Base-by-base conservation (phyloP, 2,329 filamentous ascomycete genomes). In the Cladophialophora exuberans region DNA sequence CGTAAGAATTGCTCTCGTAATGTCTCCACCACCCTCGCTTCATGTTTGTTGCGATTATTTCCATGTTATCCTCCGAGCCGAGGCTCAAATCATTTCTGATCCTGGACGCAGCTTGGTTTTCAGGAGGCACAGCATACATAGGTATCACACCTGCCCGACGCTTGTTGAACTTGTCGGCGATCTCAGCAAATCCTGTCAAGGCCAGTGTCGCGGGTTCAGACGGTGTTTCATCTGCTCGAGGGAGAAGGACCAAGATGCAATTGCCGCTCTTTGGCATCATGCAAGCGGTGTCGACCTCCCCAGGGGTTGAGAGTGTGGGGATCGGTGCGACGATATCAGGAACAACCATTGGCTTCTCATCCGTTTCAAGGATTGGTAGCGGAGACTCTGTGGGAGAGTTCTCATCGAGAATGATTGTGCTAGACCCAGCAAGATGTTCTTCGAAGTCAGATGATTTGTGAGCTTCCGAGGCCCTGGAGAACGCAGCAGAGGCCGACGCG, bases 11-110 rank as follows among this genome's bases (percentile, higher is more conserved):
- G 5, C 81, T 83, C 3, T 66, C 45, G 70, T 89, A 94, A 54
- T 81, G 83, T 65, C 88, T 87, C 83, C 86, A 95, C 94, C 94
- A 99, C 36, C 83, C 81, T 50, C 91, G 85, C 66, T 92, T 90
- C 26, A 83, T 88, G 71, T 97, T 97, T 56, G 96, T 71, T 13
- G 91, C 91, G 51, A 97, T 78, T 39, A 97, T 73, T 67, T 92
- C 85, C 13, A 90, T 76, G 5, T 83, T 75, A 1, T 76, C 75
- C 1, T 73, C 71, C 2, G 67, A 67, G 2, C 73, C 70, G 18
- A 97, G 77, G 1, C 77, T 81, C 15, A 97, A 82, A n/a, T 79
- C 76, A 35, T 79, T 73, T 52, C 84, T 77, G 3, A 93, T 70
- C 4, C 72, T 69, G 1, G 75, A 70, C 0, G 81, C 80, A 6